These are phyloP conservation scores for Pseudonitzschia multistriata DNA, from an alignment of 108 stramenopile genomes.

Conservation along the genomic window DNA sequence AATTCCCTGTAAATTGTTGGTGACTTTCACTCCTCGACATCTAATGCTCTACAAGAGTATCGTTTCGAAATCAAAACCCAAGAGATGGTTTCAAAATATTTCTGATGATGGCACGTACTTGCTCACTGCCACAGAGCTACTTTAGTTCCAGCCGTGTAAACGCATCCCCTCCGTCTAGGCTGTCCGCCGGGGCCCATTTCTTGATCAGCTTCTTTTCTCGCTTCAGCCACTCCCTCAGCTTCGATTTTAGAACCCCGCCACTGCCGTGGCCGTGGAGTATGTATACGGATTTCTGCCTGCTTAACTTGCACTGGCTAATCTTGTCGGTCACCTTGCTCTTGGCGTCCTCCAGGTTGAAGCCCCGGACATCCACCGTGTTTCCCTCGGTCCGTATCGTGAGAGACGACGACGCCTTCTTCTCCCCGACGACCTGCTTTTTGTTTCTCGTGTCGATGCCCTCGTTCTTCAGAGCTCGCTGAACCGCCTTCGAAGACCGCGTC, in stretches of 20 bases:
- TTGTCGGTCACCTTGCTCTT: constrained; percentile 50
- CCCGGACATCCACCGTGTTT: constrained; percentile 89
- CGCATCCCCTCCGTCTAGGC: constrained; percentile 84
- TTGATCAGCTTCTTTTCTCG: constrained; percentile 58
- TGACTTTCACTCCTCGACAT: too few species aligned
- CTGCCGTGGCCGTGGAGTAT: constrained; percentile 85
- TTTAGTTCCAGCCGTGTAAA: constrained; percentile 67
- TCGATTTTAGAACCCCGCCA: constrained; percentile 68
- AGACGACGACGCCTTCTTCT: constrained; percentile 11
- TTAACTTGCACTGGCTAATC: constrained; percentile 52
- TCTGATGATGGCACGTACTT: too few species aligned
- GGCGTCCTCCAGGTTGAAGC: constrained; percentile 79
- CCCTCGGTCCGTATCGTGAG: constrained; percentile 60
- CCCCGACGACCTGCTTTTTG: background rate
- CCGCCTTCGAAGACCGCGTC: constrained; percentile 48
- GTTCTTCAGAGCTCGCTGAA: constrained; percentile 56
- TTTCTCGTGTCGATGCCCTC: constrained; percentile 24
- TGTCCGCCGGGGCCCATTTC: constrained; percentile 58
- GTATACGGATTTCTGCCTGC: constrained; percentile 49
- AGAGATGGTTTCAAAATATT: too few species aligned
- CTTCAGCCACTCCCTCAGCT: constrained; percentile 67
- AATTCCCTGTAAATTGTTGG: too few species aligned
- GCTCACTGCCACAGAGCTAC: too few species aligned
- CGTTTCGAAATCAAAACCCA: too few species aligned
- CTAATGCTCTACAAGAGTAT: too few species aligned